Base-by-base conservation (phyloP, 805 yeast species). In the Metschnikowia lunata region DNA sequence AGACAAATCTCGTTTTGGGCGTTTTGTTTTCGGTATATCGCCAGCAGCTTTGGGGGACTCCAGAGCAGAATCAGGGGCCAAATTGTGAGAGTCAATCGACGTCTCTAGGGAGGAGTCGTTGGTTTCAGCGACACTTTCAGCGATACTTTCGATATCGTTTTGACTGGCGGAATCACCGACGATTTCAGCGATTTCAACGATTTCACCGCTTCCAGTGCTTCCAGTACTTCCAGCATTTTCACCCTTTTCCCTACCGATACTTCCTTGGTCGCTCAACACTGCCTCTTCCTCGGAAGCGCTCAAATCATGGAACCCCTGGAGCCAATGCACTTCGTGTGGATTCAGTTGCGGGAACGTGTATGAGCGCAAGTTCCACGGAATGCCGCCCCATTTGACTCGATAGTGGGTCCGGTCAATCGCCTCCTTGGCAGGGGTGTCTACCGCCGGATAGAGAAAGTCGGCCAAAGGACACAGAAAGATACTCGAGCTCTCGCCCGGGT, bases 401-500 rank as follows among this genome's bases (percentile, higher is more conserved):
- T 66, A 63, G 41, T 59, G 61, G 7, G 61, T 51, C 27, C 67
- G 50, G 31, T 67, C 70, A 9, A 67, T 42, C 30, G 65, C 55
- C 47, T 69, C 75, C 3, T 31, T 30, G 12, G 56, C 45, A 8
- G 58, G 45, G 54, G 65, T 40, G 61, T 61, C 48, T 57, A 65
- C 8, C 45, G 12, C 34, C 8, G 75, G 75, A 39, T 66, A 65
- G 35, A 69, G 49, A 40, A 85, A 74, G 56, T 85, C 95, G 34
- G 67, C 63, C 18, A 85, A 63, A 5, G 93, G 91, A 13, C 85
- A 78, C 23, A 85, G 79, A 58, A 85, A 85, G 3, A 85, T 71
- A 10, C 83, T 74, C 0, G 88, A 73, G 12, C 85, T 79, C 59
- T 85, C 95, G 12, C 90, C 95, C 2, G 90, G 90, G 50, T 85